phyloP scores from a whole-genome alignment of 1,139 yeast genomes.

The Pneumocystis carinii region DNA sequence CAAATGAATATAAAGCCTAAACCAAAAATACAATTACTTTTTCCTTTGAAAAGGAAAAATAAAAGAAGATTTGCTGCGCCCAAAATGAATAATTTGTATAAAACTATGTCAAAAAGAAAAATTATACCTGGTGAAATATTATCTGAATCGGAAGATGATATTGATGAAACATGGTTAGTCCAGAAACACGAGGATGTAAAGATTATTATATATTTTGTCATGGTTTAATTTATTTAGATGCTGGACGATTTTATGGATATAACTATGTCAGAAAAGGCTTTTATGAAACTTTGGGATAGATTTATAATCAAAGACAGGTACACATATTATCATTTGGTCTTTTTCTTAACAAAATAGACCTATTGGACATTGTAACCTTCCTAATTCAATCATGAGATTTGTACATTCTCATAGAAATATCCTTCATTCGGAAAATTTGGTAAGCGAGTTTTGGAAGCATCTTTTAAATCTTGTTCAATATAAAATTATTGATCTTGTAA shows the following conservation, averaged over 20 bases:
- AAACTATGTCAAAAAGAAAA: slow-evolving; percentile 10
- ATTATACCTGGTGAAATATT: slow-evolving; percentile 11
- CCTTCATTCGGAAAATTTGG: slow-evolving; percentile 5
- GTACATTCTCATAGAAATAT: slow-evolving; percentile 8
- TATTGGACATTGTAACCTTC: slow-evolving; percentile 10
- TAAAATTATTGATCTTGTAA: slow-evolving; percentile 13
- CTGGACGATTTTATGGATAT: slow-evolving; percentile 15
- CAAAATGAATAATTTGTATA: slow-evolving; percentile 7
- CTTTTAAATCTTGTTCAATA: slow-evolving; percentile 11
- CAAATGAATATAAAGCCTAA: neutral
- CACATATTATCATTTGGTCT: neutral
- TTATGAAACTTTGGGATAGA: slow-evolving; percentile 13
- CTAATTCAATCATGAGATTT: slow-evolving; percentile 12
- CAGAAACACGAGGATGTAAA: slow-evolving; percentile 13
- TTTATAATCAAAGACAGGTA: slow-evolving; percentile 12
- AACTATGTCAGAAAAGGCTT: slow-evolving; percentile 10
- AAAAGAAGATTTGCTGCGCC: slow-evolving; percentile 11
- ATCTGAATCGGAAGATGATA: slow-evolving; percentile 14
- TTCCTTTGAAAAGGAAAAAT: slow-evolving; percentile 7
- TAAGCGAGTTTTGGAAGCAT: slow-evolving; percentile 14
- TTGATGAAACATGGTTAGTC: slow-evolving; percentile 12
- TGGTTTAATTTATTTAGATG: slow-evolving; percentile 3
- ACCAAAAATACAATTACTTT: slow-evolving; percentile 4
- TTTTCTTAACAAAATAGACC: slow-evolving; percentile 4
- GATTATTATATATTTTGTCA: neutral